phyloP scores from a whole-genome alignment of 805 yeast species.

The Suhomyces kilbournensis region DNA sequence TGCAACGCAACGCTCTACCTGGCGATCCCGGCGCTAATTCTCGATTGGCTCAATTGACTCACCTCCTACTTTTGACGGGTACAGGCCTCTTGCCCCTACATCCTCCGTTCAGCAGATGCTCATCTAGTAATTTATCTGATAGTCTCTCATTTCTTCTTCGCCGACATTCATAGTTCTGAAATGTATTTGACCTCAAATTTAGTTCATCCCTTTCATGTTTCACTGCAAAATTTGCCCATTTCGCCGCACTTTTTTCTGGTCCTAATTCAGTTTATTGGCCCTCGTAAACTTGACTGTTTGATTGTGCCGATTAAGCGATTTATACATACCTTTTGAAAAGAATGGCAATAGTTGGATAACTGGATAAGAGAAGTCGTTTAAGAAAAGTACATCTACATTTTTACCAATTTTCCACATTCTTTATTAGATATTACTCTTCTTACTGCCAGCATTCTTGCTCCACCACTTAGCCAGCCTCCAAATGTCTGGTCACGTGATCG shows the following conservation, averaged over 20 bases:
- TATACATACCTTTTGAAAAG: constrained; percentile 1
- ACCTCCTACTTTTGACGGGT: neutral
- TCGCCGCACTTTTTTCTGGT: neutral
- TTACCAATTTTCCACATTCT: neutral
- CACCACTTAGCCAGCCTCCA: neutral
- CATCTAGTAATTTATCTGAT: neutral
- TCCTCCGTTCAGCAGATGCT: neutral
- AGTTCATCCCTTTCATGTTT: neutral
- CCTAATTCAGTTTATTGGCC: neutral
- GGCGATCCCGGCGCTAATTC: too few species aligned
- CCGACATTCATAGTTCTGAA: neutral
- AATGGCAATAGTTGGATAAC: constrained; percentile 4
- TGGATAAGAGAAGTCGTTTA: neutral
- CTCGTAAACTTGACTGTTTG: neutral
- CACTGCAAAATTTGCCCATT: neutral
- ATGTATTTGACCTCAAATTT: neutral
- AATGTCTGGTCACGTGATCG: neutral
- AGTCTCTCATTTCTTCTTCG: neutral
- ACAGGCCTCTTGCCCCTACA: neutral
- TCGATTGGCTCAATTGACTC: neutral
- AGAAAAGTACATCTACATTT: neutral
- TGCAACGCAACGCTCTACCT: neutral
- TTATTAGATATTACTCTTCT: neutral
- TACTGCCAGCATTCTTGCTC: neutral
- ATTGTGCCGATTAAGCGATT: neutral